These are phyloP conservation scores for Mimosa bimucronata DNA, from an alignment of 306 rosid species.

Conservation along the genomic window DNA sequence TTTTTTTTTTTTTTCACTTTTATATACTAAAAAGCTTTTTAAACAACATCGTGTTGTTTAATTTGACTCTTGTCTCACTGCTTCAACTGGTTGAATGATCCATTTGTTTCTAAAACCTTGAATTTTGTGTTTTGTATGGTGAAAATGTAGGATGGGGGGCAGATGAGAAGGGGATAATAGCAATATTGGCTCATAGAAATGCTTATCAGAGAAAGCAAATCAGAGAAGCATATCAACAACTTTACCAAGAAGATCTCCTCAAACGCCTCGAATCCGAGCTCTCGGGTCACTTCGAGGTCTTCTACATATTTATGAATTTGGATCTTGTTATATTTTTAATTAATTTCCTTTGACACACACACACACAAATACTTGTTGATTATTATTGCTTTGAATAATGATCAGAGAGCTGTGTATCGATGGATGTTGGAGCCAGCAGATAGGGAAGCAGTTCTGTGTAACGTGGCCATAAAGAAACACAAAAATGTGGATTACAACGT, in stretches of 20 bases:
- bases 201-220: constrained; percentile 67
- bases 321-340: neutral
- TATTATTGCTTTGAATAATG: neutral
- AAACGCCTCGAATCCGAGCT: constrained; percentile 92
- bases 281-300: constrained; percentile 82
- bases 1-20: neutral
- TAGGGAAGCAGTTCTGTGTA: constrained; percentile 58
- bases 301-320: neutral
- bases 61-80: neutral
- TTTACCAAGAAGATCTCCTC: constrained; percentile 78
- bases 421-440: constrained; percentile 69
- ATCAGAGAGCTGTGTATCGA: constrained; percentile 65
- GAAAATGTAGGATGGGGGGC: constrained; percentile 77
- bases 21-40: too few relatives aligned
- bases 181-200: constrained; percentile 70
- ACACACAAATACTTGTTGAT: neutral
- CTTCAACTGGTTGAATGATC: neutral
- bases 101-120: neutral
- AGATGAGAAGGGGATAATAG: constrained; percentile 69
- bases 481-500: constrained; percentile 46
- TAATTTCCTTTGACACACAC: neutral
- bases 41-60: neutral
- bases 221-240: constrained; percentile 63
- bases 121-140: neutral
- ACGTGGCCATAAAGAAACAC: constrained; percentile 52